These are phyloP conservation scores for Turritis glabra DNA, from an alignment of 345 rosid species.

Conservation along the genomic window DNA sequence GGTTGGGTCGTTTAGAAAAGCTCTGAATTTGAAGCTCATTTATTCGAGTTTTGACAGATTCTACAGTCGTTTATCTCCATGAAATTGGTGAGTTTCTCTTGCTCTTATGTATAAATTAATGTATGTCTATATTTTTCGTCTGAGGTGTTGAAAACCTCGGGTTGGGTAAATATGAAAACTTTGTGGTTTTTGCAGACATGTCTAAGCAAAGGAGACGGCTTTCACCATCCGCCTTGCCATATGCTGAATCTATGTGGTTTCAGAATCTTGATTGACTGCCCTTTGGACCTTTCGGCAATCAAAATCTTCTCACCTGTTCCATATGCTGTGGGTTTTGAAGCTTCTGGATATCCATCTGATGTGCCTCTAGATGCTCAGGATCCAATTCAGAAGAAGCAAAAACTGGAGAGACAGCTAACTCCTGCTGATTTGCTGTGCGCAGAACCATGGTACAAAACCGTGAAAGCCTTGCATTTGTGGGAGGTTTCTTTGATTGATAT, in stretches of 20 bases:
- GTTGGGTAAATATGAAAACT: constrained; percentile 5
- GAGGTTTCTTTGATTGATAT: constrained; percentile 71
- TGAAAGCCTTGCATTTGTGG: constrained; percentile 71
- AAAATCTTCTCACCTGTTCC: constrained; percentile 67
- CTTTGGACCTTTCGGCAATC: constrained; percentile 72
- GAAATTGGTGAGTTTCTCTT: constrained; percentile 59
- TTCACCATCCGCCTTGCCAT: constrained; percentile 68
- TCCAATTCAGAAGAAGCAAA: constrained; percentile 47
- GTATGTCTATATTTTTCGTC: not conserved
- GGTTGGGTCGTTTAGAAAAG: not conserved
- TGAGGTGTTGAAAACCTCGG: constrained; percentile 6
- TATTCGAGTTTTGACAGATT: too few relatives aligned
- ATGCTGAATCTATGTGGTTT: constrained; percentile 60
- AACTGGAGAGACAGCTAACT: constrained; percentile 44
- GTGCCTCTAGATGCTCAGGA: constrained; percentile 29
- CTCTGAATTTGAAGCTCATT: constrained; percentile 1
- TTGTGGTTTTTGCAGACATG: constrained; percentile 64
- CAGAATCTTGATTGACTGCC: constrained; percentile 76
- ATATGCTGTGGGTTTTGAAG: constrained; percentile 32
- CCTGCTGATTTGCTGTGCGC: constrained; percentile 52
- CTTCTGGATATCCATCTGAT: constrained; percentile 16
- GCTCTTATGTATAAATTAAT: not conserved
- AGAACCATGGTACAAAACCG: constrained; percentile 86
- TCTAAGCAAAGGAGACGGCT: constrained; percentile 70
- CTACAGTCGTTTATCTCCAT: constrained; percentile 35